Conservation (phyloP, 2,329 filamentous ascomycete species). For the Raffaelea arxii region DNA sequence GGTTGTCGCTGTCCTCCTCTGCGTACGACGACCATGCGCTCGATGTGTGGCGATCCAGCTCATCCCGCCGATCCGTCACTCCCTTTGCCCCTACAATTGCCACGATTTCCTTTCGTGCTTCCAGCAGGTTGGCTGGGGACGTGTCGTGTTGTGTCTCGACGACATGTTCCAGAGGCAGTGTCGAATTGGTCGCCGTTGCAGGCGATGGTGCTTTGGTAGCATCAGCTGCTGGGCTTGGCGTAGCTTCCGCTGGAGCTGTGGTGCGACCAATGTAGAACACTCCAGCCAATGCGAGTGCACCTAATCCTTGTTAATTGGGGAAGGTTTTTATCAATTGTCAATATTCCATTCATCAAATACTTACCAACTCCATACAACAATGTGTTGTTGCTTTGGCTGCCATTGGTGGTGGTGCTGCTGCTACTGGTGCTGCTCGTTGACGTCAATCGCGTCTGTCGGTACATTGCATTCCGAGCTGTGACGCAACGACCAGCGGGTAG, state of each 20-base stretch:
- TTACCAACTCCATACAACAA: too few species aligned
- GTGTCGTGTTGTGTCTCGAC: conserved; percentile 44
- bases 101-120: conserved; percentile 56
- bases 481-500: too few species aligned
- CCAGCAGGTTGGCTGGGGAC: conserved; percentile 52
- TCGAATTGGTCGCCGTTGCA: conserved; percentile 30
- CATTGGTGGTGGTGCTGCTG: too few species aligned
- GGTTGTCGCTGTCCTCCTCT: conserved; percentile 34
- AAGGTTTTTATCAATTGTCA: too few species aligned
- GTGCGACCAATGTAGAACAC: not conserved
- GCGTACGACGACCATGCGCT: conserved; percentile 55
- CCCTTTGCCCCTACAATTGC: conserved; percentile 52
- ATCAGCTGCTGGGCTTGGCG: not conserved
- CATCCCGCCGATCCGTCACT: conserved; percentile 47
- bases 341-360: too few species aligned
- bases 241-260: not conserved
- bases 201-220: not conserved
- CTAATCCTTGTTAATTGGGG: too few species aligned
- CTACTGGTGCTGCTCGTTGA: too few species aligned
- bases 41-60: conserved; percentile 45
- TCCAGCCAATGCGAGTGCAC: not conserved
- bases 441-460: too few species aligned
- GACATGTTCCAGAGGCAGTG: conserved; percentile 44
- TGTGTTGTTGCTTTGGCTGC: too few species aligned
- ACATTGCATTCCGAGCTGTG: too few species aligned